These are phyloP conservation scores for Pelargonium australe DNA, from an alignment of 441 rosid genomes.

Conservation along the genomic window DNA sequence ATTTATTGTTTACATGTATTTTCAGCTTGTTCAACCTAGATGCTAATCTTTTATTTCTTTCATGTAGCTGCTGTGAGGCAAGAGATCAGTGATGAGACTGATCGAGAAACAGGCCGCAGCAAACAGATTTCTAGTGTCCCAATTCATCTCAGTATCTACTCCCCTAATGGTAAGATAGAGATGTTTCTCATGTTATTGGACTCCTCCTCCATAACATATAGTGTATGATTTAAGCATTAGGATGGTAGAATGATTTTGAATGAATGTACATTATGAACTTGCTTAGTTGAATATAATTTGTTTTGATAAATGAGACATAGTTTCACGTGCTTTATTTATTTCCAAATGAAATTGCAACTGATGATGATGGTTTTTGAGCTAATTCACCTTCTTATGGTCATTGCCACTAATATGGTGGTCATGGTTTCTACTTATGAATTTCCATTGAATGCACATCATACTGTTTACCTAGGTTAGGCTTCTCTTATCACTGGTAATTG, in stretches of 20 bases:
- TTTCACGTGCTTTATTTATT: neutral
- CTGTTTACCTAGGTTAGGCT: neutral
- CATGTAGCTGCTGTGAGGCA: slow-evolving; percentile 74
- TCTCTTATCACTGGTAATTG: neutral
- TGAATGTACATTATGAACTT: neutral
- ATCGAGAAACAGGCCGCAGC: slow-evolving; percentile 82
- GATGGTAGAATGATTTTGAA: slow-evolving; percentile 4
- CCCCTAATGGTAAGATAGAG: slow-evolving; percentile 73
- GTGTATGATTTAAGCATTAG: slow-evolving; percentile 2
- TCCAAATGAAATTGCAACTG: neutral
- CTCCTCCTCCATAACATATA: neutral
- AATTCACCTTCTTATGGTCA: no score
- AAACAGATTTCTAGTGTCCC: slow-evolving; percentile 82
- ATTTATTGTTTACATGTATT: slow-evolving; percentile 2
- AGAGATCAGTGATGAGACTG: slow-evolving; percentile 91
- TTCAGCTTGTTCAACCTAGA: slow-evolving; percentile 7
- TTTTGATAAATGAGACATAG: neutral
- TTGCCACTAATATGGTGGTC: neutral
- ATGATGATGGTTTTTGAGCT: neutral
- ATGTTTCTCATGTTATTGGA: slow-evolving; percentile 7
- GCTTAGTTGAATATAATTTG: neutral
- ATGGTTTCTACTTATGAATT: neutral
- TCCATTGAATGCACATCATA: neutral
- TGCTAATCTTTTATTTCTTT: slow-evolving; percentile 15
- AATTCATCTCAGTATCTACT: slow-evolving; percentile 81